These are phyloP conservation scores for Leptodontidium sp. DNA, from an alignment of 2,329 filamentous ascomycete genomes.

Conservation along the genomic window DNA sequence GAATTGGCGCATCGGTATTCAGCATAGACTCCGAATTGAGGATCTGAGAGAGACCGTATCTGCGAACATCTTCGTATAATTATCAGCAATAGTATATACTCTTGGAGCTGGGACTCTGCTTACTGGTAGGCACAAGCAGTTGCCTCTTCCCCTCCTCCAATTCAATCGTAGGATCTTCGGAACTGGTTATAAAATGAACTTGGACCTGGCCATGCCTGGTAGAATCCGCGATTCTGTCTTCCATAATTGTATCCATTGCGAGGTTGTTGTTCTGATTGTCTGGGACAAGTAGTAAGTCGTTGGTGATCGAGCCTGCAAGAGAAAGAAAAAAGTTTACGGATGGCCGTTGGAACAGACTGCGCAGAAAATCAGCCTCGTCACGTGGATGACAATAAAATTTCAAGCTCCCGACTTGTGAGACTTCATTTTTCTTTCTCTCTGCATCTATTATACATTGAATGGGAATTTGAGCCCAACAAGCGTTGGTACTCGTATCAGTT, in stretches of 20 bases:
- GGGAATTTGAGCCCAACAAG: not conserved
- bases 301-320: not conserved
- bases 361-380: constrained; percentile 15
- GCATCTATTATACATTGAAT: not conserved
- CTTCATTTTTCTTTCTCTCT: not conserved
- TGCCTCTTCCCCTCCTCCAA: constrained; percentile 69
- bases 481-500: too few relatives aligned
- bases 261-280: not conserved
- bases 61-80: constrained; percentile 64
- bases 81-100: constrained; percentile 19
- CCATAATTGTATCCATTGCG: constrained; percentile 35
- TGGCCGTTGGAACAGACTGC: not conserved
- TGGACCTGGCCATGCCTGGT: constrained; percentile 61
- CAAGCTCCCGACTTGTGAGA: not conserved
- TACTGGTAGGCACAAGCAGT: constrained; percentile 68
- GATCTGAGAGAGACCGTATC: constrained; percentile 74
- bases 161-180: constrained; percentile 61
- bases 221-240: constrained; percentile 25
- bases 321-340: constrained; percentile 24
- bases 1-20: constrained; percentile 69
- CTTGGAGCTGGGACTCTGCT: constrained; percentile 28
- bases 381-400: not conserved
- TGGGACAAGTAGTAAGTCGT: not conserved
- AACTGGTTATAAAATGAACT: constrained; percentile 72
- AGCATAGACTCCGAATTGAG: constrained; percentile 78